A percentile compares a stretch with the other conserved stretches of the same genome.
These are phyloP conservation scores for Gomphus sp. DNA, from an alignment of 1,284 basidiomycete genomes.

Conservation along the genomic window DNA sequence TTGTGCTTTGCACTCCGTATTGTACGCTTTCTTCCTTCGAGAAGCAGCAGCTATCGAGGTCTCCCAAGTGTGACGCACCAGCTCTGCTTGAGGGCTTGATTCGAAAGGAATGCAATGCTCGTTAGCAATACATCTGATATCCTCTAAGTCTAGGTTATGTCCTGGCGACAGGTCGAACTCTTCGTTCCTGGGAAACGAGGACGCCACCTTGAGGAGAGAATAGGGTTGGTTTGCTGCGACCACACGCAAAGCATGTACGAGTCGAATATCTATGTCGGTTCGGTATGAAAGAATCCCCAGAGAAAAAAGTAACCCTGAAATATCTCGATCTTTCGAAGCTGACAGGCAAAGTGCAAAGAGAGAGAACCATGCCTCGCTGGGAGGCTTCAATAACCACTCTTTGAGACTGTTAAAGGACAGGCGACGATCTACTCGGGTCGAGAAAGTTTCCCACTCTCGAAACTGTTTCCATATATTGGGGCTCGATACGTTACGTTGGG, in stretches of 20 bases:
- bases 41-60: not conserved
- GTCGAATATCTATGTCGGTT: not conserved
- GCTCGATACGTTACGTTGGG: not conserved
- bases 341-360: not conserved
- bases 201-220: not conserved
- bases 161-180: not conserved
- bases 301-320: not conserved
- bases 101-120: not conserved
- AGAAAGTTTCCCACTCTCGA: not conserved
- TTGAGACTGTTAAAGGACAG: not conserved
- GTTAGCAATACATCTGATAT: not conserved
- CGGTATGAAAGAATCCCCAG: conserved; percentile 1
- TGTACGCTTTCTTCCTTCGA: not conserved
- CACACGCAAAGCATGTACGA: not conserved
- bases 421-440: not conserved
- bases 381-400: not conserved
- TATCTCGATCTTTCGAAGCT: not conserved
- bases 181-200: not conserved
- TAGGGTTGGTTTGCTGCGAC: not conserved
- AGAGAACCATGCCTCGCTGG: not conserved
- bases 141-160: not conserved
- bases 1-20: not conserved
- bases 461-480: not conserved
- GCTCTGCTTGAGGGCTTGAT: not conserved
- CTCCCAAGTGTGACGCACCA: not conserved